Base-by-base conservation (phyloP, 345 rosid genomes). In the Acer campestre region DNA sequence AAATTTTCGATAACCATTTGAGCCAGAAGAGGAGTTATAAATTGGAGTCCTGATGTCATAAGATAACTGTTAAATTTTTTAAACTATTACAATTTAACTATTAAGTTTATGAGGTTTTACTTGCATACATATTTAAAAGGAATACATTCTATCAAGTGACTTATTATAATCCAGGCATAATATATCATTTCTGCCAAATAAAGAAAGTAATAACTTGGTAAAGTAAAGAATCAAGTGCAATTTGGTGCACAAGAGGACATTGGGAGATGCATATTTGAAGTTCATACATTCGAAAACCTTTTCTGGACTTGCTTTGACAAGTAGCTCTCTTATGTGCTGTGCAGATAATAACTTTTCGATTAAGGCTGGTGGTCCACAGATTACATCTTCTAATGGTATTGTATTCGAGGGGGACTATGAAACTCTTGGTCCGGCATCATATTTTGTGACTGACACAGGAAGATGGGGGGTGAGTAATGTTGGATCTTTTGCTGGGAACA, bases 321-420 rank as follows among this genome's bases (percentile, higher is more conserved):
- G 7, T 59, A 3, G 23, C 62, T 68, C 3, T n/a, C 13, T 59
- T 59, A 59, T 59, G 17, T 73, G 16, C 17, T 29, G 0, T 22
- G 27, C 82, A 92, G 98, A 92, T 85, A 84, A 55, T 40, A 76
- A 81, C 27, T 91, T 94, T 70, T 75, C 87, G 0, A 74, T 91
- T 59, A 92, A 92, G 69, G 85, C 88, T 56, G 93, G 97, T 67
- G 97, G 97, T 80, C 90, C 86, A 69, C 77, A 67, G 77, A 81
- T 85, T 75, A 79, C 53, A 29, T 82, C 90, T 7, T 83, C 83
- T 11, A 70, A 61, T 58, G 71, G 80, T 66, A 80, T 77, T 27
- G 40, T 74, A 55, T 94, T 77, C 59, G 94, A 93, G 80, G 82
- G 64, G 58, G 95, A 92, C 16, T 73, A 89, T 22, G 78, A 4